A percentile compares a stretch with the other conserved stretches of the same genome.
These are phyloP conservation scores for Ascochyta koolunga DNA, from an alignment of 2,329 filamentous ascomycete species.

Conservation along the genomic window DNA sequence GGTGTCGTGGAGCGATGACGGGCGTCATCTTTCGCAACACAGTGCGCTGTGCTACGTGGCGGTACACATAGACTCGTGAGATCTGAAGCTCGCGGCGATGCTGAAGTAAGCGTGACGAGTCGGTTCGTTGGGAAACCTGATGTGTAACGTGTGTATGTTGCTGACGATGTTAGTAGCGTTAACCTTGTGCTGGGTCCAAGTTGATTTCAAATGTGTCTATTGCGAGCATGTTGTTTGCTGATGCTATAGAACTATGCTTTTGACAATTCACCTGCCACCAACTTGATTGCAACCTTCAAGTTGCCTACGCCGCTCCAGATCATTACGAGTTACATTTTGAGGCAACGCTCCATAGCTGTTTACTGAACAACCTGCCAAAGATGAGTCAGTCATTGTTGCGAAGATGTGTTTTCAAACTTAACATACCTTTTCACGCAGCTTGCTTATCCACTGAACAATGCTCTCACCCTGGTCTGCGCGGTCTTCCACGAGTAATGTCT, in stretches of 20 bases:
- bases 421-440: conserved; percentile 89
- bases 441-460: conserved; percentile 90
- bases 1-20: conserved; percentile 20
- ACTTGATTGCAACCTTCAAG: conserved; percentile 3
- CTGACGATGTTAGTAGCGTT: neutral
- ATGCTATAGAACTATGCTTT: conserved; percentile 7
- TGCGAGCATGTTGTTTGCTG: conserved; percentile 3
- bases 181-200: neutral
- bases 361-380: conserved; percentile 46
- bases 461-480: conserved; percentile 92
- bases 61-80: neutral
- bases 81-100: neutral
- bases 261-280: neutral
- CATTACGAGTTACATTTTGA: conserved; percentile 12
- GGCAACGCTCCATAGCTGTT: conserved; percentile 11
- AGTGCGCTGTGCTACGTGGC: neutral
- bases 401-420: neutral
- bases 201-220: conserved; percentile 5
- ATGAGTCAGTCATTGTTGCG: neutral
- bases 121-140: neutral
- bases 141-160: neutral
- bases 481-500: conserved; percentile 94
- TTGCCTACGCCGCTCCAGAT: conserved; percentile 1
- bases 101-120: neutral
- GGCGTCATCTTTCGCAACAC: conserved; percentile 8